Evolutionary conservation across 2,329 filamentous ascomycete genomes (phyloP).

Genomic region (Gaeumannomyces sp.): DNA sequence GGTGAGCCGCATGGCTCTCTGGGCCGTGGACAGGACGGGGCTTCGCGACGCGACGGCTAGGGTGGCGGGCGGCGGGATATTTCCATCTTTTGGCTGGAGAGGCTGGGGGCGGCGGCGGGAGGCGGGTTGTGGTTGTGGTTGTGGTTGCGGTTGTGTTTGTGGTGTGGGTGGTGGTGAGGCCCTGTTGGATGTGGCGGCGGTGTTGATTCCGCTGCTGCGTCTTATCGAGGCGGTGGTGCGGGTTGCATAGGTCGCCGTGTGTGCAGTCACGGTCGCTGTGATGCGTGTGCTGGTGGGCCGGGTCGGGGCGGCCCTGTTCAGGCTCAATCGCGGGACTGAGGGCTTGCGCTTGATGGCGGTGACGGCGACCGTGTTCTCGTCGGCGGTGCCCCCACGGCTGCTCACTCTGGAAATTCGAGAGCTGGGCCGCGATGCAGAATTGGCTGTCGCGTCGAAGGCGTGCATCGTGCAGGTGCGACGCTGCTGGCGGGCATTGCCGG

Average conservation of each 20-base stretch:
- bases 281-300: background rate
- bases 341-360: constrained; percentile 7
- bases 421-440: constrained; percentile 5
- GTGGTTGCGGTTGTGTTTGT: constrained; percentile 10
- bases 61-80: constrained; percentile 28
- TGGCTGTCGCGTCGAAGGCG: constrained; percentile 8
- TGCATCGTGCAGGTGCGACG: constrained; percentile 8
- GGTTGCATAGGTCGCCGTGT: no score
- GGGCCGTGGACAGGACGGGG: background rate
- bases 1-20: background rate
- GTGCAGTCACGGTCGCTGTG: constrained; percentile 3
- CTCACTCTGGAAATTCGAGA: constrained; percentile 6
- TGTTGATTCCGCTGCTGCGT: constrained; percentile 18
- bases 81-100: constrained; percentile 29
- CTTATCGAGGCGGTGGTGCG: constrained; percentile 15
- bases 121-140: constrained; percentile 5
- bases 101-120: constrained; percentile 13
- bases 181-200: constrained; percentile 3
- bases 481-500: background rate
- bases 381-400: background rate
- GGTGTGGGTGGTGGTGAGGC: constrained; percentile 2
- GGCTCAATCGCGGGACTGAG: constrained; percentile 3
- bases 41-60: constrained; percentile 17
- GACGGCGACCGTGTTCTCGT: constrained; percentile 6
- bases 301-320: constrained; percentile 2